Conservation (phyloP, 2,329 filamentous ascomycete genomes). For the Fusarium decemcellulare region DNA sequence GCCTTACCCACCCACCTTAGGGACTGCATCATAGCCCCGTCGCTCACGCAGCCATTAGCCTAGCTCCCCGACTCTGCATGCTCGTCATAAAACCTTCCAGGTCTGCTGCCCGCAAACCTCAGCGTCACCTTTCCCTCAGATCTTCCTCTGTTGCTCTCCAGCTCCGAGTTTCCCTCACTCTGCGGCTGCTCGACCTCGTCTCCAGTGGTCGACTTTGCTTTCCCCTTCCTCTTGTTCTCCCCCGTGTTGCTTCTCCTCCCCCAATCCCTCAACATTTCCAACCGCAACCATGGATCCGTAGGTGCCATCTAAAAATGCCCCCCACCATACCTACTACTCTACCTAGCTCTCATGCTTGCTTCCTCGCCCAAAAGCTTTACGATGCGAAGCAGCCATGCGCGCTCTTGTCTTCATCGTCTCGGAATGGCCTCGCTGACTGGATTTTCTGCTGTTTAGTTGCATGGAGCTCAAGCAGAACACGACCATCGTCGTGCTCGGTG, state of each 20-base stretch:
- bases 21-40: conserved; percentile 50
- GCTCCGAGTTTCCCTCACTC: conserved; percentile 21
- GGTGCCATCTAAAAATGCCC: conserved; percentile 38
- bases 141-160: conserved; percentile 33
- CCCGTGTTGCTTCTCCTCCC: conserved; percentile 18
- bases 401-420: background rate
- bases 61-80: conserved; percentile 45
- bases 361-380: conserved; percentile 33
- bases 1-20: conserved; percentile 34
- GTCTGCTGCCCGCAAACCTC: conserved; percentile 40
- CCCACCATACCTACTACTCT: conserved; percentile 40
- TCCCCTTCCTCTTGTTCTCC: conserved; percentile 10
- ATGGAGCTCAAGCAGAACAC: conserved; percentile 99
- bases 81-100: conserved; percentile 50
- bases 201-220: conserved; percentile 21
- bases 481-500: conserved; percentile 94
- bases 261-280: conserved; percentile 32
- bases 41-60: conserved; percentile 45
- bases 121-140: conserved; percentile 43
- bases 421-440: conserved; percentile 33
- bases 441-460: conserved; percentile 55
- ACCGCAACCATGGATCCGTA: conserved; percentile 46
- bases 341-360: conserved; percentile 35
- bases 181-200: conserved; percentile 23
- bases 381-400: conserved; percentile 21